Base-by-base conservation (phyloP, 164 flowering plant genomes). In the Amborella trichopoda region DNA sequence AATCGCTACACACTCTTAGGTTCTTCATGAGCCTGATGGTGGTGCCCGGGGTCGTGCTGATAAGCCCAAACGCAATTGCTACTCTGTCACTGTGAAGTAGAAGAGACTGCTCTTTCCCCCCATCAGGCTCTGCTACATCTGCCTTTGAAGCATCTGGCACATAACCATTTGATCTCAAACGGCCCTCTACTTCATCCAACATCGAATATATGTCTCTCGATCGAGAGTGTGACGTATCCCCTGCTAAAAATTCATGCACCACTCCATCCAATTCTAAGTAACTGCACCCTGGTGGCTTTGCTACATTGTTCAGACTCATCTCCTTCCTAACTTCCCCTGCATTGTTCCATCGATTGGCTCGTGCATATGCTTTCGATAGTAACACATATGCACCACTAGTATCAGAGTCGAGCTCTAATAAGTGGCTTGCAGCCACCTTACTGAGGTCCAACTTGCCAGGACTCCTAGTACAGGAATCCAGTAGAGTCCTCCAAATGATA, bases 261-360 rank as follows among this genome's bases (percentile, higher is more conserved):
- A 59, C 48, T 28, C 94, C 85, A 54, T 75, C 58, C 6, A 78
- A 28, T 55, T 83, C 94, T 18, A 79, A 59, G 28, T 59, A 67
- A 48, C 88, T 87, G 45, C 88, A 81, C 12, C 96, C 90, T 4
- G 94, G 94, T 59, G 75, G 83, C 62, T 83, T 87, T 9, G 12
- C 58, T 6, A 87, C 60, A 11, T 88, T 88, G 53, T 68, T 70
- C 41, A 77, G 78, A 10, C 57, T 63, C 94, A 83, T 83, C 63
- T 79, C 6, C 52, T 62, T 80, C 52, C 93, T 67, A 23, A 86
- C 37, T 49, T 61, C 34, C 1, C 88, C 87, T 38, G 74, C 96
- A 34, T 81, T 85, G 46, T 77, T 38, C 94, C 88, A 87, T 17
- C 53, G 45, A 20, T 68, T 54, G 28, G 96, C 94, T 1, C 74